These are phyloP conservation scores for Biscogniauxia mediterranea DNA, from an alignment of 2,329 filamentous ascomycete species.

Conservation along the genomic window DNA sequence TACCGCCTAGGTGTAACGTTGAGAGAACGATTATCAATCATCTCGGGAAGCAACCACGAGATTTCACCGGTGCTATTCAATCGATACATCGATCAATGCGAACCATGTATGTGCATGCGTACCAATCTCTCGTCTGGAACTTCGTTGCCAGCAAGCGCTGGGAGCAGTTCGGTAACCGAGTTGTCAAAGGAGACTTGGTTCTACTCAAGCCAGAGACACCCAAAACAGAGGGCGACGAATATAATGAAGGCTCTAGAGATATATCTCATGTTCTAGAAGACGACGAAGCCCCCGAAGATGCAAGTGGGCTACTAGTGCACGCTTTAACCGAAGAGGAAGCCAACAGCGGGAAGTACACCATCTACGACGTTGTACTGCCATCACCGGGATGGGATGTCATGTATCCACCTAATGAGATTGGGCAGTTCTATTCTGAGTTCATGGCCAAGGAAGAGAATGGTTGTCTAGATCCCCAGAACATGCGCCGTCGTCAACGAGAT, in stretches of 20 bases:
- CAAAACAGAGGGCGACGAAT: constrained; percentile 40
- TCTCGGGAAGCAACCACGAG: constrained; percentile 56
- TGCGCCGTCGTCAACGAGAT: constrained; percentile 84
- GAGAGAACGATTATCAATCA: constrained; percentile 79
- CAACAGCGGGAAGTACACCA: constrained; percentile 69
- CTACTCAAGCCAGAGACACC: constrained; percentile 45
- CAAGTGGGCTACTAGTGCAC: constrained; percentile 58
- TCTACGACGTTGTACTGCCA: constrained; percentile 88
- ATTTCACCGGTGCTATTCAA: constrained; percentile 79
- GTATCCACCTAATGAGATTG: constrained; percentile 82
- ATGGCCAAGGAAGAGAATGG: constrained; percentile 82
- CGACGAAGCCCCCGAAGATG: constrained; percentile 47
- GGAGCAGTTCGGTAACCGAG: constrained; percentile 67
- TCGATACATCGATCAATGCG: constrained; percentile 78
- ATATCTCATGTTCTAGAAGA: constrained; percentile 59
- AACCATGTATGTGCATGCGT: constrained; percentile 95
- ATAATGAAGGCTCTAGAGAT: constrained; percentile 64
- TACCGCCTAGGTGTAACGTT: constrained; percentile 80
- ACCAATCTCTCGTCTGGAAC: constrained; percentile 96
- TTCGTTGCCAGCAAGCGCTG: constrained; percentile 77
- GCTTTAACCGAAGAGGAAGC: constrained; percentile 76
- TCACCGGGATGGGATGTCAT: constrained; percentile 87
- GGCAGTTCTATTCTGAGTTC: constrained; percentile 79
- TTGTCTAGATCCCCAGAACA: constrained; percentile 74
- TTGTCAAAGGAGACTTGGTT: constrained; percentile 84